These are phyloP conservation scores for Graphium sp. DNA, from an alignment of 2,329 filamentous ascomycete genomes.

Conservation along the genomic window DNA sequence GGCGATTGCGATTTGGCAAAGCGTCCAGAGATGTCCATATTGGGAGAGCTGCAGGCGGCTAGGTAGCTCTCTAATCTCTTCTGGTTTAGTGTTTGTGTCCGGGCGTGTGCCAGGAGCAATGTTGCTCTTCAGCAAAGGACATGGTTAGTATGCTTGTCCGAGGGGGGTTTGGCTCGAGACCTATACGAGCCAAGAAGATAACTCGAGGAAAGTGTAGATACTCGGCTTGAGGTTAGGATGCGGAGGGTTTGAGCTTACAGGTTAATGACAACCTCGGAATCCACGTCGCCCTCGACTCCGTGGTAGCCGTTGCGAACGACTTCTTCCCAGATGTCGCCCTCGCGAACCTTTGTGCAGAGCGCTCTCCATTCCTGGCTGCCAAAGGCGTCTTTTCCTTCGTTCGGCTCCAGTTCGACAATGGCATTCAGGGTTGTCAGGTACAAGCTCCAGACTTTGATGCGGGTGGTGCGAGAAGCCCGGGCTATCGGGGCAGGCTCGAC, in stretches of 20 bases:
- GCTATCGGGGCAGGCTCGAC: slow-evolving; percentile 55
- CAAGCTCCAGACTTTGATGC: slow-evolving; percentile 94
- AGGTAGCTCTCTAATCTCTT: slow-evolving; percentile 78
- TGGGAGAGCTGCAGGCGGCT: slow-evolving; percentile 50
- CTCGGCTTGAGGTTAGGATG: no score
- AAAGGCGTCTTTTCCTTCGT: slow-evolving; percentile 81
- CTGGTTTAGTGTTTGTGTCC: slow-evolving; percentile 70
- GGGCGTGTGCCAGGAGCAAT: slow-evolving; percentile 76
- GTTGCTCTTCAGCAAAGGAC: slow-evolving; percentile 46
- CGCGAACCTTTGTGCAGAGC: slow-evolving; percentile 68
- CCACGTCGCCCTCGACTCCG: slow-evolving; percentile 76
- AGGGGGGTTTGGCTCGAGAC: no score
- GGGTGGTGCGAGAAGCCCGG: slow-evolving; percentile 60
- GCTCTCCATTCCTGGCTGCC: slow-evolving; percentile 73
- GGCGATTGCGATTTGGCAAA: slow-evolving; percentile 29
- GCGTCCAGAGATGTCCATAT: slow-evolving; percentile 53
- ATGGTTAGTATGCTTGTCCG: no score
- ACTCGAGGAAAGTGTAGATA: no score
- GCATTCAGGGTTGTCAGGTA: slow-evolving; percentile 89
- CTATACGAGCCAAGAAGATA: no score
- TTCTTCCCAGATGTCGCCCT: slow-evolving; percentile 89
- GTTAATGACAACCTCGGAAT: slow-evolving; percentile 86
- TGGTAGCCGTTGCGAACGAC: slow-evolving; percentile 78
- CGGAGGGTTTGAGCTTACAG: slow-evolving; percentile 39
- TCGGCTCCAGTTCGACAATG: slow-evolving; percentile 71